Evolutionary conservation across 2,329 filamentous ascomycete genomes (phyloP).

Genomic region (Fusarium albidum): DNA sequence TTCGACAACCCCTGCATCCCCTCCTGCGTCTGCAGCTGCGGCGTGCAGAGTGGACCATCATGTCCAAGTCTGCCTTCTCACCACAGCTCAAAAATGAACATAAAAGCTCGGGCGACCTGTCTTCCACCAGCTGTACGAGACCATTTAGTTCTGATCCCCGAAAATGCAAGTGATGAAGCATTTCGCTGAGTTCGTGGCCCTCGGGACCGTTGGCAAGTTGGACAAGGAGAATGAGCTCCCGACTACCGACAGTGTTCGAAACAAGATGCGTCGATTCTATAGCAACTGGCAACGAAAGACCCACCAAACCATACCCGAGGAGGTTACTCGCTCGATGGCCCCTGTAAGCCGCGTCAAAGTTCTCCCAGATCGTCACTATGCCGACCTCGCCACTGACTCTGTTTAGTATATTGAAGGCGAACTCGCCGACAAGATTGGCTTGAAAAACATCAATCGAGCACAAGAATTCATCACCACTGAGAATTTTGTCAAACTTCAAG

Average conservation of each 20-base stretch:
- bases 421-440: background rate
- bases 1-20: too few relatives aligned
- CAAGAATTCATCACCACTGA: slow-evolving; percentile 8
- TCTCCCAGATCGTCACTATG: too few relatives aligned
- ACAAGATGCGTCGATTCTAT: background rate
- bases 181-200: background rate
- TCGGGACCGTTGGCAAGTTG: background rate
- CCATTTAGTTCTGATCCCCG: background rate
- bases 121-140: too few relatives aligned
- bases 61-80: too few relatives aligned
- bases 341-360: background rate
- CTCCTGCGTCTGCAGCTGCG: too few relatives aligned
- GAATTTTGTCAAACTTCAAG: slow-evolving; percentile 3
- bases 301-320: background rate
- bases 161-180: background rate
- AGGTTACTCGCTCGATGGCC: background rate
- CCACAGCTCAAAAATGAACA: too few relatives aligned
- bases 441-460: background rate
- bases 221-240: background rate
- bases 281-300: background rate
- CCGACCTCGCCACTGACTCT: too few relatives aligned
- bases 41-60: too few relatives aligned
- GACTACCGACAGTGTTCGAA: background rate
- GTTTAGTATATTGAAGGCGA: slow-evolving; percentile 6
- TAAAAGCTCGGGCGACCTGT: too few relatives aligned